Evolutionary conservation across 768 basidiomycete species (phyloP).

Genomic region (Lactifluus rugatus): DNA sequence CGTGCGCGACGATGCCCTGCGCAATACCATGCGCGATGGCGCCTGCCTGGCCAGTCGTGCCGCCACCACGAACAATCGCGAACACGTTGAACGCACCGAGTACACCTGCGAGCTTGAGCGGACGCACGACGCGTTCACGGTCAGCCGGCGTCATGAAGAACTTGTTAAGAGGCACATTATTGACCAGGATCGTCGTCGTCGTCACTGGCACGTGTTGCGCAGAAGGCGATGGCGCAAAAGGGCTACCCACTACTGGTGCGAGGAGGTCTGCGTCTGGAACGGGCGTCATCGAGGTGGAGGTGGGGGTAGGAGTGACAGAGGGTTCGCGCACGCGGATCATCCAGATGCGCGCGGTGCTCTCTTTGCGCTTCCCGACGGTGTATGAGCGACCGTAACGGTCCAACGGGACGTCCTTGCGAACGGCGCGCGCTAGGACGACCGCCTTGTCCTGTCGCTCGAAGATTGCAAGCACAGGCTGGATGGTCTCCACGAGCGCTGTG

Average conservation of each 20-base stretch:
- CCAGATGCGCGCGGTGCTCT: conserved; percentile 87
- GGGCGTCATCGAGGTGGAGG: background rate
- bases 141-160: conserved; percentile 73
- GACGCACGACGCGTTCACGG: conserved; percentile 72
- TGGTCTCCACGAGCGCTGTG: conserved; percentile 41
- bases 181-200: conserved; percentile 67
- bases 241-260: conserved; percentile 2
- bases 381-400: conserved; percentile 82
- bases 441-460: conserved; percentile 57
- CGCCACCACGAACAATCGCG: conserved; percentile 65
- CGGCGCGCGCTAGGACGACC: conserved; percentile 36
- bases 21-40: conserved; percentile 73
- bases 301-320: background rate
- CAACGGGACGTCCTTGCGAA: conserved; percentile 48
- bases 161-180: conserved; percentile 66
- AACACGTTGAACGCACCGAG: conserved; percentile 74
- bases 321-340: conserved; percentile 55
- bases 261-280: conserved; percentile 1
- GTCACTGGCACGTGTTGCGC: conserved; percentile 31
- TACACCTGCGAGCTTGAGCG: conserved; percentile 73
- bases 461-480: conserved; percentile 43
- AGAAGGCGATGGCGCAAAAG: conserved; percentile 10
- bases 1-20: conserved; percentile 63
- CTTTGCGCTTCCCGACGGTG: conserved; percentile 80
- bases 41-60: conserved; percentile 87